Base-by-base conservation (phyloP, 2,329 filamentous ascomycete genomes). In the Cercospora citrullina region DNA sequence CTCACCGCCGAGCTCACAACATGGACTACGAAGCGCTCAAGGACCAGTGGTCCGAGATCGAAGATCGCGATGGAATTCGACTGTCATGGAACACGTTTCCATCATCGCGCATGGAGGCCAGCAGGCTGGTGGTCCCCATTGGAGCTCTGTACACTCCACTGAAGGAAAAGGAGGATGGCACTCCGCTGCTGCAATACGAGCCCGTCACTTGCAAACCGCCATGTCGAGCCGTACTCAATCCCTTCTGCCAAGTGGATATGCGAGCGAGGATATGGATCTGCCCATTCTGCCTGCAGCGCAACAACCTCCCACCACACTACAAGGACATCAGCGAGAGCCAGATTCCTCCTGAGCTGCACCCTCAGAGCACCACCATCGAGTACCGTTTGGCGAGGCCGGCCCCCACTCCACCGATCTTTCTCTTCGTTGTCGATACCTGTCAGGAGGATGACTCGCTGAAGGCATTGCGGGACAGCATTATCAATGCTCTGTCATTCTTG, bases 41-140 rank as follows among this genome's bases (percentile, higher is more conserved):
- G 84, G 94, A 97, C 82, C 91, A 94, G 84, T 97, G 94, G 94
- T 93, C 90, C 77, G 93, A 97, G 80, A 90, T 96, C 68, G 95
- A 99, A 84, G 95, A 99, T 78, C 90, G 92, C 75, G 95, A 99
- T 88, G 95, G 95, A 69, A 89, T 98, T 77, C 90, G 95, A 71
- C 86, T 99, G 73, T 97, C 94, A 82, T 99, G 95, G 95, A 99
- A 99, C 80, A 96, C 96, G 69, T 96, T 99, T 78, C 95, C 95
- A 60, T 97, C 94, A 84, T 94, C 94, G 77, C 93, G 95, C 80
- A 97, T 99, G 93, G 94, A 78, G 66, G 77, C 76, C 68, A 77
- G 75, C 71, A 73, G 77, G 31, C 75, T 78, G 64, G 76, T 78
- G 16, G 95, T 98, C 39, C 95, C 95, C 69, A 97, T 99, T 77